Evolutionary conservation across 106 monocot species (phyloP).

Genomic region (Apostasia ramifera): DNA sequence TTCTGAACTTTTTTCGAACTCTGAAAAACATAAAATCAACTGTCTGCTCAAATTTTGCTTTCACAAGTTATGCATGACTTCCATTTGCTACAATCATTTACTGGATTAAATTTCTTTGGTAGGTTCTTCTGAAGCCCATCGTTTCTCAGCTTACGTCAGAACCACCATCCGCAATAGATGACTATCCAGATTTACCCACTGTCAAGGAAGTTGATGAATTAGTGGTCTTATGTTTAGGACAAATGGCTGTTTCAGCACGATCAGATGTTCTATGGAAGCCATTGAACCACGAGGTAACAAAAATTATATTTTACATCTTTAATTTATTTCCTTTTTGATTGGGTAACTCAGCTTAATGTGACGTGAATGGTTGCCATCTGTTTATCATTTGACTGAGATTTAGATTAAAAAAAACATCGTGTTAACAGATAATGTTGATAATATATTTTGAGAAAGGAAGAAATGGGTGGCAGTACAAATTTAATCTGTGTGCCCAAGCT

Average conservation of each 20-base stretch:
- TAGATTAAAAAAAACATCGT: no score
- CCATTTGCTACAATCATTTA: not conserved
- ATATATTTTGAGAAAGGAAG: no score
- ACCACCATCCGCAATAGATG: constrained; percentile 35
- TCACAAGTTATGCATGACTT: not conserved
- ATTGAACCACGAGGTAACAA: constrained; percentile 85
- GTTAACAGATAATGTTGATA: no score
- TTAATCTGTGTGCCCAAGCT: no score
- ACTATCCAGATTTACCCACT: constrained; percentile 26
- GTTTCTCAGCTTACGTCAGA: constrained; percentile 70
- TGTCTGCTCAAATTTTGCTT: no score
- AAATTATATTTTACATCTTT: not conserved
- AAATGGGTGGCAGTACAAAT: no score
- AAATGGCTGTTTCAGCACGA: constrained; percentile 83
- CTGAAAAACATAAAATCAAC: no score
- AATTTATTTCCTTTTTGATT: not conserved
- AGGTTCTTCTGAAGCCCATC: constrained; percentile 86
- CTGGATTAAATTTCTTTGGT: constrained; percentile 9
- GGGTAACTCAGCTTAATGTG: not conserved
- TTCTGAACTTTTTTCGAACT: no score
- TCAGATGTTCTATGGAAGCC: constrained; percentile 96
- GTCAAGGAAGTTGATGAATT: constrained; percentile 74
- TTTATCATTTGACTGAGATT: no score
- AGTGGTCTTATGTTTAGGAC: constrained; percentile 82
- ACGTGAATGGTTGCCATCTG: not conserved